Conservation (phyloP, 2,329 filamentous ascomycete species). For the Alternaria brassicae region DNA sequence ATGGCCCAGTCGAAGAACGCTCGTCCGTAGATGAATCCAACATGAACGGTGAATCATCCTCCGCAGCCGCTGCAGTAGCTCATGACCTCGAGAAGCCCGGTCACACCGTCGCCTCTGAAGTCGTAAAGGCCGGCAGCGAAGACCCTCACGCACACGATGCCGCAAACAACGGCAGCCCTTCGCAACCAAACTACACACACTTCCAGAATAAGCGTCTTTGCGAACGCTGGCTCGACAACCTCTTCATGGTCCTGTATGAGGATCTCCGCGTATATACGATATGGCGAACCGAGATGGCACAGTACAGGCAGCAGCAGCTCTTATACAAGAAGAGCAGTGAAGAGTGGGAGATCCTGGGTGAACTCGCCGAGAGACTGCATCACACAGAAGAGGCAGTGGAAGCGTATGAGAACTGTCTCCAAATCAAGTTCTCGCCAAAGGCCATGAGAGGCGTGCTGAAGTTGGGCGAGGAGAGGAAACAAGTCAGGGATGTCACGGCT, state of each 20-base stretch:
- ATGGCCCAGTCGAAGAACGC: slow-evolving; percentile 39
- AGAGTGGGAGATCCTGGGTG: slow-evolving; percentile 97
- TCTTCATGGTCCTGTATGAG: slow-evolving; percentile 99
- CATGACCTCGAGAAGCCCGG: slow-evolving; percentile 75
- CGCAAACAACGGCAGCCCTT: slow-evolving; percentile 58
- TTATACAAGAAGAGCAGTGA: slow-evolving; percentile 96
- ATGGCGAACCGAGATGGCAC: slow-evolving; percentile 97
- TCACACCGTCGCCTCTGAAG: slow-evolving; percentile 77
- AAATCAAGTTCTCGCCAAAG: slow-evolving; percentile 90
- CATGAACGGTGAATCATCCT: slow-evolving; percentile 38
- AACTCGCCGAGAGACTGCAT: slow-evolving; percentile 89
- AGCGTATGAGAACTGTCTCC: slow-evolving; percentile 87
- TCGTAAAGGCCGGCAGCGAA: slow-evolving; percentile 77
- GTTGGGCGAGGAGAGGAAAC: slow-evolving; percentile 77
- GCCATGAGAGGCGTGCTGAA: slow-evolving; percentile 85
- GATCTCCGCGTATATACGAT: slow-evolving; percentile 98
- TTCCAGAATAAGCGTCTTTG: slow-evolving; percentile 97
- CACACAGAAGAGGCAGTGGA: slow-evolving; percentile 91
- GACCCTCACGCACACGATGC: slow-evolving; percentile 51
- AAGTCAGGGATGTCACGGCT: slow-evolving; percentile 80
- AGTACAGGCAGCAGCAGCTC: slow-evolving; percentile 90
- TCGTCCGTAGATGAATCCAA: slow-evolving; percentile 34
- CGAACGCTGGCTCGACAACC: slow-evolving; percentile 95
- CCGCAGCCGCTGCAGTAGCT: slow-evolving; percentile 33
- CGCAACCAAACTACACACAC: slow-evolving; percentile 78